Evolutionary conservation across 495 filamentous ascomycete species (phyloP), one percentile per base, ranked within the genome.

Genomic region (Hypoxylon rickii): DNA sequence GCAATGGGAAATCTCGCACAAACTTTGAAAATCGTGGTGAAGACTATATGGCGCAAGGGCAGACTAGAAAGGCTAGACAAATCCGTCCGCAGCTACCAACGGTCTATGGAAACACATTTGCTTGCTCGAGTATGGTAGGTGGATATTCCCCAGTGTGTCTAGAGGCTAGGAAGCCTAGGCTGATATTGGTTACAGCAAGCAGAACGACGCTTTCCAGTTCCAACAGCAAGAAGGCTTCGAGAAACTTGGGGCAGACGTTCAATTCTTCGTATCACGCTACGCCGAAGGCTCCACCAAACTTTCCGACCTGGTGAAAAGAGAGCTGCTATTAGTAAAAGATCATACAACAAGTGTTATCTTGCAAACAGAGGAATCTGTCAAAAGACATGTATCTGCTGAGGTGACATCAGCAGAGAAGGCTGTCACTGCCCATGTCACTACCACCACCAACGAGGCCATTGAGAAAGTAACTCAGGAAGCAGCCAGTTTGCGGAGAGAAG

Each of bases 51-150:
- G 49, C 26, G 45, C 21, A 43, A 32, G 17, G 38, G 26, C 11
- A 41, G 53, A 18, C 24, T 64, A n/a, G 40, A 50, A 22, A 60
- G 39, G 21, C 12, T 60, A 8, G 46, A 55, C 13, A 45, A 42
- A 18, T 42, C 22, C 10, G 19, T 64, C 21, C 61, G 38, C 20
- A 43, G 29, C 12, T 43, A 51, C 39, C 61, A 55, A 41, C 15
- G 44, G 10, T 43, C 42, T 8, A 51, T 60, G 32, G 49, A 60
- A 21, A 38, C 50, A 10, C 16, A 44, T 13, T 39, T 64, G 18
- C 49, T 64, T 4, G 29, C 48, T 10, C 49, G 32, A 15, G 19
- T 64, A 15, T 64, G 61, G 55, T 64, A 19, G 37, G 60, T 42
- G 13, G 22, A 29, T n/a, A 0, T 26, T 3, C 19, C 16, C 12